Evolutionary conservation across 805 yeast species (phyloP).

Genomic region (Metschnikowia continentalis): DNA sequence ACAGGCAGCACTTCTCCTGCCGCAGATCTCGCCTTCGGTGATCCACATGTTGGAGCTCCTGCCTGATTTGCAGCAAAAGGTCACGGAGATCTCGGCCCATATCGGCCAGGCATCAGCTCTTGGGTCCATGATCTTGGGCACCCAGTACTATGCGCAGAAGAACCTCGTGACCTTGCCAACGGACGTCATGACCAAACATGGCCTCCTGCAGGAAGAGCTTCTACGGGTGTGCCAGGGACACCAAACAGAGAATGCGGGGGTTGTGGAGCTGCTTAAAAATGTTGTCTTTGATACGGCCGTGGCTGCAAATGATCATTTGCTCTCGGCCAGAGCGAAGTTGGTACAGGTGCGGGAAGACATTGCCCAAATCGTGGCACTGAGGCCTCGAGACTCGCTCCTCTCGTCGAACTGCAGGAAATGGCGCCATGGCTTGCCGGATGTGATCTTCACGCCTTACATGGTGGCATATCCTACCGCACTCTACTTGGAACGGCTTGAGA

Average conservation of each 20-base stretch:
- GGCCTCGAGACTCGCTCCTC: slow-evolving; percentile 23
- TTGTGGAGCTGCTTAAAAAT: slow-evolving; percentile 43
- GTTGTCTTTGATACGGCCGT: slow-evolving; percentile 68
- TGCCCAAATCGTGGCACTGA: slow-evolving; percentile 21
- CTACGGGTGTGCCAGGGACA: slow-evolving; percentile 47
- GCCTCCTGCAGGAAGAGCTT: slow-evolving; percentile 61
- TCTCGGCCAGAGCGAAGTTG: slow-evolving; percentile 62
- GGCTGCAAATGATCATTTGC: slow-evolving; percentile 73
- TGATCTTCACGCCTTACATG: slow-evolving; percentile 65
- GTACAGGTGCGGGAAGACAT: slow-evolving; percentile 35
- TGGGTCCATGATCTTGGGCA: slow-evolving; percentile 58
- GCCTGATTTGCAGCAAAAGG: slow-evolving; percentile 36
- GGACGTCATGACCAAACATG: slow-evolving; percentile 50
- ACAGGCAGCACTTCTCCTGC: slow-evolving; percentile 57
- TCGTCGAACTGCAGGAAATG: slow-evolving; percentile 30
- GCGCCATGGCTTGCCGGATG: slow-evolving; percentile 54
- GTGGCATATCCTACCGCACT: slow-evolving; percentile 59
- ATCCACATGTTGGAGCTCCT: slow-evolving; percentile 46
- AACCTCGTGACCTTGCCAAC: slow-evolving; percentile 59
- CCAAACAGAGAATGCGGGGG: slow-evolving; percentile 24
- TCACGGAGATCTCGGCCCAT: slow-evolving; percentile 69
- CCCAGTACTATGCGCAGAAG: slow-evolving; percentile 52
- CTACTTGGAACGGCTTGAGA: slow-evolving; percentile 58
- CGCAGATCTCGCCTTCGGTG: slow-evolving; percentile 53
- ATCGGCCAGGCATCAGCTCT: slow-evolving; percentile 78